Base-by-base conservation (phyloP, 106 monocot genomes). In the Agapanthus africanus region DNA sequence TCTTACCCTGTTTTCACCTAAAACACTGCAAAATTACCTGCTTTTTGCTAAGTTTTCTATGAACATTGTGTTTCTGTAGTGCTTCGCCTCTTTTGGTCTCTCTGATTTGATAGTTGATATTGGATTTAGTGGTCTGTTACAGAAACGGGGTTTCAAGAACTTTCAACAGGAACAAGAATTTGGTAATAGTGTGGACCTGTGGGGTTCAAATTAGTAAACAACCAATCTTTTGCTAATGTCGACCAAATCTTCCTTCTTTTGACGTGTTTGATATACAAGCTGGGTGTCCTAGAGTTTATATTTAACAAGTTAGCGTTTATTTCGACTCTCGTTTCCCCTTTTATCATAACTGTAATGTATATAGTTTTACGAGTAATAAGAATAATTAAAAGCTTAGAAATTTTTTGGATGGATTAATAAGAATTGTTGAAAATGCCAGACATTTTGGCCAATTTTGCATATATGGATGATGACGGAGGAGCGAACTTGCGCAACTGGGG, bases 391-490 rank as follows among this genome's bases (percentile, higher is more conserved):
- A 61, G 35, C 19, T 61, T 59, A 33, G 32, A 33, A 33, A 59
- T 59, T 11, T 15, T 61, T 33, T 36, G n/a, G 33, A 61, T 61
- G 61, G 61, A 35, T 36, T 61, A 35, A 61, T 61, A 18, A n/a
- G 35, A 35, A n/a, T 61, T 34, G 59, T 33, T 59, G 36, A 36
- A 61, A 36, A 19, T 61, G 36, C 6, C 18, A 35, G 61, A 61
- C 18, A 35, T 36, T 30, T 7, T 1, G 36, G 23, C 5, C 23
- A 36, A 6, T 36, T 35, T n/a, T n/a, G n/a, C n/a, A n/a, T n/a
- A n/a, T n/a, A 93, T 93, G 93, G 89, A 93, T 44, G 86, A 84
- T 15, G 82, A 81, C 42, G 87, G 82, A 4, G 62, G 74, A 13
- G 40, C 85, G 49, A 83, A 77, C 40, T 68, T 78, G 11, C 71